These are phyloP conservation scores for Pavlovales sp. DNA, from an alignment of 208 protist species.

Conservation along the genomic window DNA sequence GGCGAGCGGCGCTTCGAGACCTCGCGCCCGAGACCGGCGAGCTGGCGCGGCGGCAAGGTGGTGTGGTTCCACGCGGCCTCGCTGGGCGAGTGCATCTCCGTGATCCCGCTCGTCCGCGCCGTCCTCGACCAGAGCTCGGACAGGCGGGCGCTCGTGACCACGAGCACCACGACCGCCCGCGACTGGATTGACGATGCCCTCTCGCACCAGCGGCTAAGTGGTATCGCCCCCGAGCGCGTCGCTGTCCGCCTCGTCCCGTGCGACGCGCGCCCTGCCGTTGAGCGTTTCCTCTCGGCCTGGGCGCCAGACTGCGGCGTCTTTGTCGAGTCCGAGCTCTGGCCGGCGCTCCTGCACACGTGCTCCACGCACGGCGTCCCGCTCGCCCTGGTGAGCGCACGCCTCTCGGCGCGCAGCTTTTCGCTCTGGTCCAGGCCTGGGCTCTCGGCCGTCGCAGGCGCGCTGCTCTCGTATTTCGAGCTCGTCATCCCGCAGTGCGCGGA, in stretches of 20 bases:
- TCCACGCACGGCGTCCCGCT: neutral
- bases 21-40: no score
- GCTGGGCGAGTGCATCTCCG: neutral
- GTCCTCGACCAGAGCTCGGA: neutral
- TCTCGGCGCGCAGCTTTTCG: neutral
- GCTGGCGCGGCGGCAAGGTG: neutral
- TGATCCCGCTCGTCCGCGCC: slow-evolving; percentile 4
- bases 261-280: neutral
- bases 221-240: neutral
- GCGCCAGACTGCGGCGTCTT: neutral
- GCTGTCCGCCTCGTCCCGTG: neutral
- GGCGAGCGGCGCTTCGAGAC: no score
- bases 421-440: neutral
- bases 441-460: neutral
- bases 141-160: neutral
- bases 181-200: neutral
- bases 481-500: neutral
- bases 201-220: neutral
- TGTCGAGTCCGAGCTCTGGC: slow-evolving; percentile 24
- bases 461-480: neutral
- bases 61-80: slow-evolving; percentile 23
- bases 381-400: slow-evolving; percentile 15
- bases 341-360: neutral
- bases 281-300: neutral
- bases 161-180: slow-evolving; percentile 6